Percentiles rank a stretch among this genome's conserved stretches.
Conservation (phyloP, 192 early-diverging fungal genomes). For the Coemansia brasiliensis region DNA sequence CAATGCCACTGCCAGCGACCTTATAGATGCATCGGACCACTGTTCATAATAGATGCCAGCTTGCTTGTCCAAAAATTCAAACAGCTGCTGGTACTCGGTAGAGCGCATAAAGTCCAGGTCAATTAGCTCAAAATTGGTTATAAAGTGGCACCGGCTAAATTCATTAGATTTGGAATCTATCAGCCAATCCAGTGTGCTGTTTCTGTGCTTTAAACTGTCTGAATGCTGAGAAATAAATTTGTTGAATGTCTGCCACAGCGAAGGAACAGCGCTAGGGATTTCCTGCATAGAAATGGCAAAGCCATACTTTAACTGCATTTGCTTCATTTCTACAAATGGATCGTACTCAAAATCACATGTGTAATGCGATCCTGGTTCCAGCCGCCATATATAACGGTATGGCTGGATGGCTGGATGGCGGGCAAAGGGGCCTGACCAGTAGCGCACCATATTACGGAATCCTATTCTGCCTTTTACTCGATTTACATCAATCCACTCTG, state of each 20-base stretch:
- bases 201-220: not conserved
- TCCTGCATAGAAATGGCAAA: constrained; percentile 28
- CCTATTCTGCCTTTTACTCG: constrained; percentile 1
- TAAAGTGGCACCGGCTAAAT: constrained; percentile 63
- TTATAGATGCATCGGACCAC: constrained; percentile 58
- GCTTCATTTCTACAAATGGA: constrained; percentile 17
- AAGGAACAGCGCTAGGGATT: constrained; percentile 2
- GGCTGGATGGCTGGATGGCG: constrained; percentile 13
- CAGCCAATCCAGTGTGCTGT: constrained; percentile 28
- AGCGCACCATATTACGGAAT: constrained; percentile 29
- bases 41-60: constrained; percentile 56
- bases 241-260: not conserved
- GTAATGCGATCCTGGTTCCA: constrained; percentile 38
- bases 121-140: constrained; percentile 82
- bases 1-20: constrained; percentile 61
- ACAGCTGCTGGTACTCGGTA: constrained; percentile 54
- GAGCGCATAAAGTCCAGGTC: constrained; percentile 66
- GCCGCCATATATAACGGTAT: constrained; percentile 27
- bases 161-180: constrained; percentile 27
- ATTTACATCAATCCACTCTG: constrained; percentile 15
- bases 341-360: constrained; percentile 37
- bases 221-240: not conserved
- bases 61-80: constrained; percentile 53
- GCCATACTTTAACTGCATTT: constrained; percentile 6
- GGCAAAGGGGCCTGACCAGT: constrained; percentile 27